phyloP scores from a whole-genome alignment of 202 grass and related monocot genomes.

The Eragrostis tef region DNA sequence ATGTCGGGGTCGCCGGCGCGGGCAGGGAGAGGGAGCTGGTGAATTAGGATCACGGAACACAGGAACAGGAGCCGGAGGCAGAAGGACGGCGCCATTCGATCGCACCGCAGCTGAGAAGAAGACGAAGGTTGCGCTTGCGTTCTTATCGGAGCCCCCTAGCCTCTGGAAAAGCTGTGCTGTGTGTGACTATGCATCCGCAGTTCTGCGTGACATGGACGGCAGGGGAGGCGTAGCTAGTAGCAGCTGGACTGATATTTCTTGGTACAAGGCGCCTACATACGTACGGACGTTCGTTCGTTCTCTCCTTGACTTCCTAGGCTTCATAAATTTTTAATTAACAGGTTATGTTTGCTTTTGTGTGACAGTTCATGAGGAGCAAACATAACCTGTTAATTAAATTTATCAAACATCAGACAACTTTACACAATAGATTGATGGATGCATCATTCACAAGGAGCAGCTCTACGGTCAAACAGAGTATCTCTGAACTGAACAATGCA shows the following conservation, averaged over 20 bases:
- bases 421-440: too few relatives aligned
- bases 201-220: too few relatives aligned
- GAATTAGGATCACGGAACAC: background rate
- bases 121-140: too few relatives aligned
- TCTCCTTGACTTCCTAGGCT: background rate
- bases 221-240: too few relatives aligned
- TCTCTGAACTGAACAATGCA: background rate
- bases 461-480: background rate
- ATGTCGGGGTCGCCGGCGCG: conserved; percentile 48
- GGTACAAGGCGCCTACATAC: background rate
- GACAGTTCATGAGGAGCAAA: background rate
- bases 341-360: background rate
- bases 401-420: too few relatives aligned
- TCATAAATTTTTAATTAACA: background rate
- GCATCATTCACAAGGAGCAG: background rate
- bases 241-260: too few relatives aligned
- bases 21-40: background rate
- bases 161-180: conserved; percentile 20
- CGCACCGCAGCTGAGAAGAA: background rate
- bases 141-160: background rate
- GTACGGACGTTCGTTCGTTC: too few relatives aligned
- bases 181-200: too few relatives aligned
- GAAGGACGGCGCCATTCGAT: background rate
- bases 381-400: too few relatives aligned
- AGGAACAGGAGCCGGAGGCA: background rate